Evolutionary conservation across 2,329 filamentous ascomycete genomes (phyloP), one percentile per base, ranked within the genome.

Genomic region (Alternaria alternata): DNA sequence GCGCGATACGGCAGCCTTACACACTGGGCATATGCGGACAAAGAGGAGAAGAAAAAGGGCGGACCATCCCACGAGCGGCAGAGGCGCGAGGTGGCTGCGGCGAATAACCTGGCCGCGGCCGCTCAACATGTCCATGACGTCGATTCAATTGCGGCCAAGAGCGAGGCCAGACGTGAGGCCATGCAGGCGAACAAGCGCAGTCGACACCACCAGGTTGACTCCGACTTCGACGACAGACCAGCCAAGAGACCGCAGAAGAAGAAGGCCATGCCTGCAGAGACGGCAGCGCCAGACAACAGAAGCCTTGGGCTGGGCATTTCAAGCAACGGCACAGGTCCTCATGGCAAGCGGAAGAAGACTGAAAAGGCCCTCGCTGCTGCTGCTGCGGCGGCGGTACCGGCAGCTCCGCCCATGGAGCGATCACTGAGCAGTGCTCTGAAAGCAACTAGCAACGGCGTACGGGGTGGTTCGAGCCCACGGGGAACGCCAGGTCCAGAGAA

Each of bases 21-120:
- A 53, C 95, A 99, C 78, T 99, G 95, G 95, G 95, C 94, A 49
- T 98, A 98, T 77, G 91, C 92, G 20, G 91, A 94, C 73, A 90
- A 94, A 66, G 86, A 88, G 55, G 78, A 83, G 56, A 84, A 85
- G 65, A 88, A 88, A 70, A 79, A 81, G 55, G 80, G 80, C 3
- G 82, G 85, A n/a, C 82, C 87, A 24, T 85, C 88, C 44, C 88
- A 89, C 32, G 92, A 96, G 75, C 86, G 90, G 26, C 89, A 91
- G 48, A 86, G 93, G 61, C 88, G 92, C 65, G 93, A 97, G 74
- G 91, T 90, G 22, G 91, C 90, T 11, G 87, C 91, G 22, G 88
- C 88, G 39, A 91, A 93, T 67, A 92, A 84, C 63, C 71, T 88
- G 46, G 83, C 85, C 5, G 85, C 92, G 22, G 91, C 91, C 2